Evolutionary conservation across 352 stramenopile species (phyloP).

Genomic region (Hyaloperonospora brassicae): DNA sequence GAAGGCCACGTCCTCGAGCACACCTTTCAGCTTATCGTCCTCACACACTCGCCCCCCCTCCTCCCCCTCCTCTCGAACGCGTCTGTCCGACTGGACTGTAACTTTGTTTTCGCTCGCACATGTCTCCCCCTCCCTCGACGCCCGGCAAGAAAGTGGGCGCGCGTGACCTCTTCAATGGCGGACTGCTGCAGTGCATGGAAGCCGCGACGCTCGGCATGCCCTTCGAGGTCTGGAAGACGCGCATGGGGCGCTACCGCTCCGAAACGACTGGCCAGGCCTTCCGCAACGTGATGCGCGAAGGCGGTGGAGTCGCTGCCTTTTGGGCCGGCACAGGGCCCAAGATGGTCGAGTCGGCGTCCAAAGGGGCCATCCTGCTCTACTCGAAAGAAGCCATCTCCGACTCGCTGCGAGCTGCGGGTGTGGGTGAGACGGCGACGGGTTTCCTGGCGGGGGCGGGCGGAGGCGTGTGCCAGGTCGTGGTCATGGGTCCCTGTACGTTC

Average conservation of each 20-base stretch:
- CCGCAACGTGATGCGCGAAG: slow-evolving; percentile 82
- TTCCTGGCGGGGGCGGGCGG: slow-evolving; percentile 79
- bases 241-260: slow-evolving; percentile 84
- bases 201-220: slow-evolving; percentile 86
- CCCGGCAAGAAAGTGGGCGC: slow-evolving; percentile 75
- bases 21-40: no score
- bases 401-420: slow-evolving; percentile 63
- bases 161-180: slow-evolving; percentile 73
- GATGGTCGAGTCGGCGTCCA: slow-evolving; percentile 88
- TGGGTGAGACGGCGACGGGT: slow-evolving; percentile 57
- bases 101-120: slow-evolving; percentile 1
- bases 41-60: no score
- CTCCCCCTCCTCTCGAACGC: not conserved
- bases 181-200: slow-evolving; percentile 83
- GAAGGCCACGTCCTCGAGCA: no score
- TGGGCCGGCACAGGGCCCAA: slow-evolving; percentile 86
- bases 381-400: slow-evolving; percentile 85
- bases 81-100: not conserved
- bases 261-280: slow-evolving; percentile 81
- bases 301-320: slow-evolving; percentile 72
- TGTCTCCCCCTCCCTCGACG: slow-evolving; percentile 33
- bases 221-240: slow-evolving; percentile 91
- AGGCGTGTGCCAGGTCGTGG: slow-evolving; percentile 82
- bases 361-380: slow-evolving; percentile 86
- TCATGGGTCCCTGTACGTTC: slow-evolving; percentile 89